Evolutionary conservation across 495 filamentous ascomycete genomes (phyloP).

Genomic region (Glarea lozoyensis): DNA sequence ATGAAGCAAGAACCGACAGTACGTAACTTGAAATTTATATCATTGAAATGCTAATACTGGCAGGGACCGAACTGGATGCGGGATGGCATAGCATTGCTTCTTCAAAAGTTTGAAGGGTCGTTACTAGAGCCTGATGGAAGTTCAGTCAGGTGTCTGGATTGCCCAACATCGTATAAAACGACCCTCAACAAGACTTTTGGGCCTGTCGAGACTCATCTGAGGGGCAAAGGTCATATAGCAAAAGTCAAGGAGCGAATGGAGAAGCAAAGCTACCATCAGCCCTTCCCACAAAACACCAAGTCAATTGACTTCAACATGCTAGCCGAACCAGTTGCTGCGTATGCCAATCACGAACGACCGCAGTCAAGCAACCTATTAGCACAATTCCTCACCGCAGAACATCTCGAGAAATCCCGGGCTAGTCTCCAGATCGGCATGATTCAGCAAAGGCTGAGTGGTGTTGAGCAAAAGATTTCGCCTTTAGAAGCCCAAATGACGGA

Average conservation of each 20-base stretch:
- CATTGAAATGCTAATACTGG: background rate
- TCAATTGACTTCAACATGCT: background rate
- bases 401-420: background rate
- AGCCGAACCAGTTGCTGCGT: background rate
- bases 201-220: constrained; percentile 2
- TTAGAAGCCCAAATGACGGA: background rate
- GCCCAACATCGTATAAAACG: constrained; percentile 1
- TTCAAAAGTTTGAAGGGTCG: background rate
- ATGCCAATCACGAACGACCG: background rate
- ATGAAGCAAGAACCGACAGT: constrained; percentile 6
- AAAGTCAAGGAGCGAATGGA: constrained; percentile 1
- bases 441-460: background rate
- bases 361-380: background rate
- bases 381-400: too few relatives aligned
- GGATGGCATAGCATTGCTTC: background rate
- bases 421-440: background rate
- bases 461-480: background rate
- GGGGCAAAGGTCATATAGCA: constrained; percentile 1
- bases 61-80: constrained; percentile 6
- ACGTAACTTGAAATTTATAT: background rate
- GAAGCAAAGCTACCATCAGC: background rate
- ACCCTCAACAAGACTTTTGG: background rate
- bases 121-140: constrained; percentile 3
- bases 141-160: constrained; percentile 5
- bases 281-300: background rate